Conservation (phyloP, 169 alveolate genomes). For the Eimeria brunetti region DNA sequence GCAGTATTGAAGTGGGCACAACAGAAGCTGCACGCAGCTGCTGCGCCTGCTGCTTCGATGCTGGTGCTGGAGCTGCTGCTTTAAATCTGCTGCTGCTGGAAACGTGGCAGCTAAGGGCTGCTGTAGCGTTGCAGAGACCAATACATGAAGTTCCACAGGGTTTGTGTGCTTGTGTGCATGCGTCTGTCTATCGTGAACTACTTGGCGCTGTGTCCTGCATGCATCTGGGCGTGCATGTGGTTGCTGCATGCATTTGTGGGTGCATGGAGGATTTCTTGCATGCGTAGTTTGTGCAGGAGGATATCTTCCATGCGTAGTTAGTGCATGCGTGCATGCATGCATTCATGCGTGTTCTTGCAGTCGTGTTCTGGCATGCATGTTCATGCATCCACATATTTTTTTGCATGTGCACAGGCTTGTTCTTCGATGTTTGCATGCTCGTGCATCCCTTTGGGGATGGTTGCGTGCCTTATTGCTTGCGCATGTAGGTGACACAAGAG, state of each 20-base stretch:
- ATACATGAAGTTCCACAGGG: background rate
- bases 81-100: background rate
- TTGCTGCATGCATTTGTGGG: background rate
- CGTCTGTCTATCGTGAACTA: background rate
- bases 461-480: background rate
- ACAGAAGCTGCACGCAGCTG: background rate
- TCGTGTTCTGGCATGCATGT: background rate
- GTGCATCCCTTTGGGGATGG: too few species aligned
- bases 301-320: background rate
- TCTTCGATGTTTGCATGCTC: too few species aligned
- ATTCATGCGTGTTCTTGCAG: background rate
- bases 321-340: too few species aligned
- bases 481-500: conserved; percentile 15
- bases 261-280: background rate
- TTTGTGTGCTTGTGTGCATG: background rate
- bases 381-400: background rate
- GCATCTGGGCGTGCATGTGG: too few species aligned
- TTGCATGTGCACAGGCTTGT: too few species aligned
- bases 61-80: background rate
- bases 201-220: too few species aligned
- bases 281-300: background rate
- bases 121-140: background rate
- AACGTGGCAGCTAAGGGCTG: background rate
- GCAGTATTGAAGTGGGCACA: conserved; percentile 60
- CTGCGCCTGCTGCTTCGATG: background rate